A percentile compares a stretch with the other conserved stretches of the same genome.
Evolutionary conservation across 164 flowering plant species (phyloP).

Genomic region (Piper betle): DNA sequence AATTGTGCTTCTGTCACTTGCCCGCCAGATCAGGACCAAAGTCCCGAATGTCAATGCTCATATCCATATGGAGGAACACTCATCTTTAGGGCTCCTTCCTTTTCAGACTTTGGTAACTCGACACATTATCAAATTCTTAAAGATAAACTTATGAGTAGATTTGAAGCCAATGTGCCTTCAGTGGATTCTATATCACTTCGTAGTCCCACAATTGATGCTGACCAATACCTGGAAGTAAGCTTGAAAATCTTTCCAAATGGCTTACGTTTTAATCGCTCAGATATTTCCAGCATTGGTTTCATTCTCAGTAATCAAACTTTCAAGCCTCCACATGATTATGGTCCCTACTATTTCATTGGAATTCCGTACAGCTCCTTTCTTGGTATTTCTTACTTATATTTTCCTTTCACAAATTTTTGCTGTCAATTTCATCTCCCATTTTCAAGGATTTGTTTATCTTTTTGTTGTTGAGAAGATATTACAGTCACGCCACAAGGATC

Average conservation of each 20-base stretch:
- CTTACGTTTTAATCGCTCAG: conserved; percentile 47
- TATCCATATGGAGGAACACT: conserved; percentile 72
- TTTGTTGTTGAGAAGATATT: background rate
- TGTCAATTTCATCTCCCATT: background rate
- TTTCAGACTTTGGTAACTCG: conserved; percentile 54
- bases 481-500: conserved; percentile 9
- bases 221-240: conserved; percentile 62
- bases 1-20: conserved; percentile 44
- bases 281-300: conserved; percentile 54
- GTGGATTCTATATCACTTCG: conserved; percentile 74
- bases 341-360: conserved; percentile 53
- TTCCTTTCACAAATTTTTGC: background rate
- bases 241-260: conserved; percentile 66
- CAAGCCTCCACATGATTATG: conserved; percentile 51
- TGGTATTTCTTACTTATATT: conserved; percentile 19
- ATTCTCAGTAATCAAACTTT: conserved; percentile 42
- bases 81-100: conserved; percentile 65
- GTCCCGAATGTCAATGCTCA: conserved; percentile 77
- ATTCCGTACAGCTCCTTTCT: conserved; percentile 29
- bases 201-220: conserved; percentile 47
- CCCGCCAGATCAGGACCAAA: conserved; percentile 34
- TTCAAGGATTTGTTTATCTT: background rate
- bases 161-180: conserved; percentile 40
- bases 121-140: conserved; percentile 50
- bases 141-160: conserved; percentile 24